Evolutionary conservation across 805 yeast genomes (phyloP), one percentile per base, ranked within the genome.

Genomic region (Spathaspora boniae): DNA sequence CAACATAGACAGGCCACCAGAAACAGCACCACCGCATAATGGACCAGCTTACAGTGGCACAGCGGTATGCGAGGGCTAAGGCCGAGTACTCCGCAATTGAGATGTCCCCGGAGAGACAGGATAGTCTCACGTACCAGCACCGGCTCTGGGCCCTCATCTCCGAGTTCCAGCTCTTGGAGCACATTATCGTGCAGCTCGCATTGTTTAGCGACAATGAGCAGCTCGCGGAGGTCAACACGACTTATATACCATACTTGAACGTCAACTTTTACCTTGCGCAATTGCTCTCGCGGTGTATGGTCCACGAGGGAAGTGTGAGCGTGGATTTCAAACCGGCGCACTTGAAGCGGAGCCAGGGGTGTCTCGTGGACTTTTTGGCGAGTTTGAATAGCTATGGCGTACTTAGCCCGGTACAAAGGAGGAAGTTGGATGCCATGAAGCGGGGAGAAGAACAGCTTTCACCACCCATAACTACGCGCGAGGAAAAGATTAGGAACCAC

Each of bases 121-220:
- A 75, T 44, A 58, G 74, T 0, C 41, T 44, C 1, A 62, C 56
- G 17, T 74, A 46, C 42, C 82, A 77, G 44, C 21, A 28, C 4
- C 27, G 50, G 18, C 46, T 79, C n/a, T 41, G 47, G 1, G 41
- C 43, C 1, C 46, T 65, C 4, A 62, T 78, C 16, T 58, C 62
- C 17, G 60, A 65, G 33, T 64, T 79, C 46, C 46, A 64, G n/a
- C 47, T 62, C n/a, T 53, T 82, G 22, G 66, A 72, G 41, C 41
- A 46, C 1, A 53, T 64, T 9, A 65, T 81, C 1, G 60, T 66
- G 9, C 58, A 61, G n/a, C 56, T 79, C 12, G 67, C 78, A 2
- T 54, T 87, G 16, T 87, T 85, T 60, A 82, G 91, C 47, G 58
- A 62, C 9, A 86, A 86, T 54, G 96, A 88, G 53, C 50, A 69